phyloP scores from a whole-genome alignment of 2,329 filamentous ascomycete species.

The Penicillium nordicum region DNA sequence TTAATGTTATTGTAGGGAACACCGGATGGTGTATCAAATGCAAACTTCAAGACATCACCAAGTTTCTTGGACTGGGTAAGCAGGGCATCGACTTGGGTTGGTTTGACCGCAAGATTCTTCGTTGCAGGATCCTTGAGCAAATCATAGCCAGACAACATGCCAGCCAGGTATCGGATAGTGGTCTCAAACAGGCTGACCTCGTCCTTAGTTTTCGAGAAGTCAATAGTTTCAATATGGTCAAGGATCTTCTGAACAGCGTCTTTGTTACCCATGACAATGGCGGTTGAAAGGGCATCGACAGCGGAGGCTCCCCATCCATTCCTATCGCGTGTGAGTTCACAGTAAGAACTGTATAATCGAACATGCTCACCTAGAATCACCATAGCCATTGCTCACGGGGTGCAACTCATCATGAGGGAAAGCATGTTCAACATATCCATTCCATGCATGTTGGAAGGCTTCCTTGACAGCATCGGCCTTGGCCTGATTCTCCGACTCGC shows the following conservation, averaged over 20 bases:
- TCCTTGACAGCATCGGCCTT: slow-evolving; percentile 62
- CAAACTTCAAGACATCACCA: slow-evolving; percentile 69
- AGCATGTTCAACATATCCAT: slow-evolving; percentile 69
- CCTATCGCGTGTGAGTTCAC: slow-evolving; percentile 41
- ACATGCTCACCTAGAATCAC: slow-evolving; percentile 63
- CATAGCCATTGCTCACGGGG: slow-evolving; percentile 62
- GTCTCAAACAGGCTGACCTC: slow-evolving; percentile 81
- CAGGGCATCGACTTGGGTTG: slow-evolving; percentile 54
- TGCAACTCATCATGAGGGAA: slow-evolving; percentile 74
- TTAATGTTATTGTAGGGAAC: slow-evolving; percentile 68
- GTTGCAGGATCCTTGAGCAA: slow-evolving; percentile 66
- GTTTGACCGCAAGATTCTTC: slow-evolving; percentile 46
- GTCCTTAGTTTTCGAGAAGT: slow-evolving; percentile 62
- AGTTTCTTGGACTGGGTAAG: slow-evolving; percentile 66
- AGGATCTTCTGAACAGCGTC: slow-evolving; percentile 69
- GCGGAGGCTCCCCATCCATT: slow-evolving; percentile 84
- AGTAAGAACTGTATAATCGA: not conserved
- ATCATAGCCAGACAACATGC: slow-evolving; percentile 67
- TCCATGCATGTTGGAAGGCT: slow-evolving; percentile 68
- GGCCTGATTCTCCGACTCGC: slow-evolving; percentile 13
- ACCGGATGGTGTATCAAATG: slow-evolving; percentile 73
- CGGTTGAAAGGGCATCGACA: slow-evolving; percentile 75
- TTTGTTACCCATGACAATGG: slow-evolving; percentile 69
- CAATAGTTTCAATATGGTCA: slow-evolving; percentile 64
- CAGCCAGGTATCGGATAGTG: slow-evolving; percentile 82